These are phyloP conservation scores for Arctium minus DNA, from an alignment of 129 eudicot species.

Conservation along the genomic window DNA sequence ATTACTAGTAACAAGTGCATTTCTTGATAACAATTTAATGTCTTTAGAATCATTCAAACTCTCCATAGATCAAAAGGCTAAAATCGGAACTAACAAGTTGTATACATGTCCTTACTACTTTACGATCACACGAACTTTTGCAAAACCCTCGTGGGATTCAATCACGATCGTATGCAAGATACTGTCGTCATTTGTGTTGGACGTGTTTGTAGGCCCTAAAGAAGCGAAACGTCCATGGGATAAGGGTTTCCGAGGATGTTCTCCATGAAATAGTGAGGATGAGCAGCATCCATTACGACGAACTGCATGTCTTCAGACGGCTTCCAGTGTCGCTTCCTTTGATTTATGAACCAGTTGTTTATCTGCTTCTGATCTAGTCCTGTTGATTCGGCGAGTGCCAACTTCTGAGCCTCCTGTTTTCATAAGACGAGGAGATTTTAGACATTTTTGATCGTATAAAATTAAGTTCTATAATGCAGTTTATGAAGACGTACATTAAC, in stretches of 20 bases:
- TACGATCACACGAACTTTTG: not conserved
- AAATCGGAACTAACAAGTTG: not conserved
- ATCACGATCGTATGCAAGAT: not conserved
- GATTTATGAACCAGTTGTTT: slow-evolving; percentile 97
- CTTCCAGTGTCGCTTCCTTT: slow-evolving; percentile 85
- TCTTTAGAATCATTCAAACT: not conserved
- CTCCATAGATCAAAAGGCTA: not conserved
- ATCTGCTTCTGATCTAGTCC: slow-evolving; percentile 81
- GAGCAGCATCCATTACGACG: slow-evolving; percentile 90
- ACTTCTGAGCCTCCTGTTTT: slow-evolving; percentile 73
- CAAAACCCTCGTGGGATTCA: not conserved
- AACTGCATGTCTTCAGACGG: slow-evolving; percentile 94
- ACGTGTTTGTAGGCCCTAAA: not conserved
- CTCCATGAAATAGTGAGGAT: slow-evolving; percentile 69
- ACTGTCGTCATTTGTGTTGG: not conserved
- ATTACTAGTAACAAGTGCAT: not conserved
- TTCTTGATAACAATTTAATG: not conserved
- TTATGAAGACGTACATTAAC: not conserved
- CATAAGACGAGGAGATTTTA: not conserved
- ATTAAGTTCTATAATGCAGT: not conserved
- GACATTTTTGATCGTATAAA: not conserved
- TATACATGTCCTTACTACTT: not conserved
- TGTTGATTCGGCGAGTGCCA: slow-evolving; percentile 71
- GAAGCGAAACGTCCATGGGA: slow-evolving; percentile 68
- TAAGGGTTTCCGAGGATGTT: slow-evolving; percentile 60